Conservation (phyloP, 2,329 filamentous ascomycete genomes). For the Pseudogymnoascus sp. region DNA sequence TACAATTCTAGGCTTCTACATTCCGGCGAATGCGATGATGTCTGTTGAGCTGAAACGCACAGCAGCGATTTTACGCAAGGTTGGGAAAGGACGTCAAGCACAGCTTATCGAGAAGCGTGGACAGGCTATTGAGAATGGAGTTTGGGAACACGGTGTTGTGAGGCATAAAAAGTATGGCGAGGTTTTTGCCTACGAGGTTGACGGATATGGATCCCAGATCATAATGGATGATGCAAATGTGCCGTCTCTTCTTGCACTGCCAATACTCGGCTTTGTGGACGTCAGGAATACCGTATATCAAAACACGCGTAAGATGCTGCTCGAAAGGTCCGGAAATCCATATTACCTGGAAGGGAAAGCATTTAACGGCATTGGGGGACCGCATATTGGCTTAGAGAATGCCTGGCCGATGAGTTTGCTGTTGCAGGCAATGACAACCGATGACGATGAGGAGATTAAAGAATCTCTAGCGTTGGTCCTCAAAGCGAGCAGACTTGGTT, state of each 20-base stretch:
- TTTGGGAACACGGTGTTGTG: constrained; percentile 79
- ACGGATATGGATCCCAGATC: constrained; percentile 74
- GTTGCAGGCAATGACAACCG: constrained; percentile 80
- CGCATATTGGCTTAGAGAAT: constrained; percentile 72
- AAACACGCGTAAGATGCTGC: constrained; percentile 70
- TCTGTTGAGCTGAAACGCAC: constrained; percentile 75
- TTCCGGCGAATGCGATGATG: constrained; percentile 95
- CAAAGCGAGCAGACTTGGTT: constrained; percentile 62
- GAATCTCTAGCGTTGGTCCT: constrained; percentile 67
- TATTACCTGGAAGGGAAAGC: constrained; percentile 72
- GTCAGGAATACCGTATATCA: constrained; percentile 63
- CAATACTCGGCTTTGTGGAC: constrained; percentile 66
- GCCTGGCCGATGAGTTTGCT: constrained; percentile 97
- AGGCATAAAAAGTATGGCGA: constrained; percentile 64
- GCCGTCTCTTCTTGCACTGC: constrained; percentile 69
- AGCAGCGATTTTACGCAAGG: constrained; percentile 56
- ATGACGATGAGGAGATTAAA: constrained; percentile 74
- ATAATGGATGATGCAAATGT: constrained; percentile 89
- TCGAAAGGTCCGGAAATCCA: constrained; percentile 51
- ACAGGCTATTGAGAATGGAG: constrained; percentile 59
- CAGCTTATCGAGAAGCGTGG: constrained; percentile 50
- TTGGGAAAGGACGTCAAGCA: constrained; percentile 43
- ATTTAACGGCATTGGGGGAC: constrained; percentile 86
- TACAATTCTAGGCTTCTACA: constrained; percentile 87
- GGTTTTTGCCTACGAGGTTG: constrained; percentile 82